A percentile compares a stretch with the other conserved stretches of the same genome.
Evolutionary conservation across 139 green algal species (phyloP).

Genomic region (Trebouxia sp.): DNA sequence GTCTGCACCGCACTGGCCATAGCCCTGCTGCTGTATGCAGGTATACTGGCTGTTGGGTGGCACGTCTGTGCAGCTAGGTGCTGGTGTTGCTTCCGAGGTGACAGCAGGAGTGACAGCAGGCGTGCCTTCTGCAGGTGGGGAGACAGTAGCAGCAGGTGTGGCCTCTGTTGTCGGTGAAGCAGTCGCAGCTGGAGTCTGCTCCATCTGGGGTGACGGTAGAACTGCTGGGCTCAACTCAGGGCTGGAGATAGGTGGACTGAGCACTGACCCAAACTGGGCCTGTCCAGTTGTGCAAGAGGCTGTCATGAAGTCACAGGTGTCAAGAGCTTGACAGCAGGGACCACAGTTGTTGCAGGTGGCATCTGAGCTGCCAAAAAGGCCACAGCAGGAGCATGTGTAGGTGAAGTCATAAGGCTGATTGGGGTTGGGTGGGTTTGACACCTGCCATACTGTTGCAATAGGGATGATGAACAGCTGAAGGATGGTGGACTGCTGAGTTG

Average conservation of each 20-base stretch:
- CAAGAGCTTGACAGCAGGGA: slow-evolving; percentile 21
- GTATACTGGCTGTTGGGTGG: slow-evolving; percentile 11
- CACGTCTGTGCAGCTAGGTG: neutral
- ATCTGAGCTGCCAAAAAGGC: slow-evolving; percentile 1
- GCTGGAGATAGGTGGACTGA: neutral
- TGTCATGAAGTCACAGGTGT: slow-evolving; percentile 27
- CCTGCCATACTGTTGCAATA: slow-evolving; percentile 7
- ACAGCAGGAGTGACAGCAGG: neutral
- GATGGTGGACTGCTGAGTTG: slow-evolving; percentile 13
- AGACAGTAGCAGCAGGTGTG: neutral
- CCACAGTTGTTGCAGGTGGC: slow-evolving; percentile 4
- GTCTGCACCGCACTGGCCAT: neutral
- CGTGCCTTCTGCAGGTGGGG: neutral
- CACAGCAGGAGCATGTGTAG: slow-evolving; percentile 33
- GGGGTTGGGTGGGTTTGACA: neutral
- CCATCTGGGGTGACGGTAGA: neutral
- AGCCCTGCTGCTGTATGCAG: neutral
- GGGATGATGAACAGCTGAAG: slow-evolving; percentile 37
- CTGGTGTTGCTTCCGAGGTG: neutral
- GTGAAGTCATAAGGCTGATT: neutral
- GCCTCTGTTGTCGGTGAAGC: neutral
- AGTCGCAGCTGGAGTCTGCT: neutral
- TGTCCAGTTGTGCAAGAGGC: slow-evolving; percentile 18
- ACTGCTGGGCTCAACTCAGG: neutral
- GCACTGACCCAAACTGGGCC: neutral